A percentile compares a stretch with the other conserved stretches of the same genome.
phyloP scores from a whole-genome alignment of 2,329 filamentous ascomycete genomes.

The Calonectria pauciramosa region DNA sequence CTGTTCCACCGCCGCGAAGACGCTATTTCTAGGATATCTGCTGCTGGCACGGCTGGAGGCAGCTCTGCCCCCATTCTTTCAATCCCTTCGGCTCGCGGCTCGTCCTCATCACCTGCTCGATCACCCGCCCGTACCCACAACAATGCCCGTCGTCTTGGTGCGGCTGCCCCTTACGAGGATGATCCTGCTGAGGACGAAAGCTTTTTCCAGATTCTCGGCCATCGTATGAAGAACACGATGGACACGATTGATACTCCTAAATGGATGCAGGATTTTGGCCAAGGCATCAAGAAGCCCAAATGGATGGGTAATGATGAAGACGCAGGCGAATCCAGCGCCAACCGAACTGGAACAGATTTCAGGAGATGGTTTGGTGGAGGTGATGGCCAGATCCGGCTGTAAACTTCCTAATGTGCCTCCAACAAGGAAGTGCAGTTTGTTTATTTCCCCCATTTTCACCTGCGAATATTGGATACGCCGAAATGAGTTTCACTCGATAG shows the following conservation, averaged over 20 bases:
- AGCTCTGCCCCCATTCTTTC: constrained; percentile 63
- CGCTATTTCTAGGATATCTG: constrained; percentile 52
- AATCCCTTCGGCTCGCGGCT: constrained; percentile 57
- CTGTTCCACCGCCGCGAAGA: constrained; percentile 64
- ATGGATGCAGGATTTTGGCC: constrained; percentile 82
- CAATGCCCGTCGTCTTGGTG: constrained; percentile 46
- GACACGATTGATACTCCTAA: constrained; percentile 85
- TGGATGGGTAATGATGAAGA: constrained; percentile 80
- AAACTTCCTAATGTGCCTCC: constrained; percentile 9
- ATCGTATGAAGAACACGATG: constrained; percentile 92
- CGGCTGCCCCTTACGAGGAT: constrained; percentile 56
- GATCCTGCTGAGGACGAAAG: constrained; percentile 80
- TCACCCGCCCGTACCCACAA: constrained; percentile 57
- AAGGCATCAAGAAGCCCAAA: constrained; percentile 80
- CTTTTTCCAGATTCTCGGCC: constrained; percentile 86
- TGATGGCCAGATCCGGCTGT: constrained; percentile 51
- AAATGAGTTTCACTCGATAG: constrained; percentile 28
- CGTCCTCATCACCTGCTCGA: constrained; percentile 52
- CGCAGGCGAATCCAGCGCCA: constrained; percentile 46
- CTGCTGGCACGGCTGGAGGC: constrained; percentile 44
- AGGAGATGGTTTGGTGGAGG: constrained; percentile 72
- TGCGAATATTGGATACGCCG: constrained; percentile 26
- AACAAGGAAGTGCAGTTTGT: constrained; percentile 11
- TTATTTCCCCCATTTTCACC: constrained; percentile 4
- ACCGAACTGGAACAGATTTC: constrained; percentile 56